A percentile compares a stretch with the other conserved stretches of the same genome.
Evolutionary conservation across 2,329 filamentous ascomycete species (phyloP).

Genomic region (Penicillium sclerotiorum): DNA sequence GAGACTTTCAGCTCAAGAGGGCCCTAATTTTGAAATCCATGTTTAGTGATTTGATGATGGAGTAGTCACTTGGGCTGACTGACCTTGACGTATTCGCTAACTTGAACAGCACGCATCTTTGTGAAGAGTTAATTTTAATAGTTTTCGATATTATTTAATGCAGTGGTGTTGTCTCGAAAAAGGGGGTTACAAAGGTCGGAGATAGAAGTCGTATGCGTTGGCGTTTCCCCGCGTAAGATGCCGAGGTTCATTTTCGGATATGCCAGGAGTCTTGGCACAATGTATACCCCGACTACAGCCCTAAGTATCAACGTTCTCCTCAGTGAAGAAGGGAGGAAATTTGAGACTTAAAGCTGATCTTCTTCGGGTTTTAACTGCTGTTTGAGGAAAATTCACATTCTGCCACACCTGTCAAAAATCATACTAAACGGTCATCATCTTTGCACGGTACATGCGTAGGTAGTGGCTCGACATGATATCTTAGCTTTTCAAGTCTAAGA

Average conservation of each 20-base stretch:
- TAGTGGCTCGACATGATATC: no score
- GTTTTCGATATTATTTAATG: neutral
- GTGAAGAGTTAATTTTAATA: neutral
- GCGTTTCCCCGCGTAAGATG: constrained; percentile 23
- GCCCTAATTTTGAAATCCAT: constrained; percentile 53
- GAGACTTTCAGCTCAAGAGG: constrained; percentile 77
- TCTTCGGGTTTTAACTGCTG: no score
- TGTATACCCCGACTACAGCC: neutral
- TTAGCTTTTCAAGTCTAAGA: no score
- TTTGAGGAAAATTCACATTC: no score
- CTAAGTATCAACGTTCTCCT: no score
- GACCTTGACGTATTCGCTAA: constrained; percentile 75
- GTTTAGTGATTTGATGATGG: constrained; percentile 4
- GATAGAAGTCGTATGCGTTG: neutral
- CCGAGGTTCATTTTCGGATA: constrained; percentile 27
- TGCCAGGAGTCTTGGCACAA: neutral
- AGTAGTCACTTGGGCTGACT: constrained; percentile 8
- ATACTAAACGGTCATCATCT: no score
- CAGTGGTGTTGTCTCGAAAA: neutral
- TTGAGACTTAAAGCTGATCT: no score
- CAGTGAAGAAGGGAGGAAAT: no score
- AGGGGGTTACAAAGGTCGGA: neutral
- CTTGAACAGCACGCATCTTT: constrained; percentile 74
- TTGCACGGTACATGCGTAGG: no score
- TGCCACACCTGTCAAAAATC: no score